Evolutionary conservation across 2,329 filamentous ascomycete genomes (phyloP), one percentile per base, ranked within the genome.

Genomic region (Magnaporthiopsis incrustans): DNA sequence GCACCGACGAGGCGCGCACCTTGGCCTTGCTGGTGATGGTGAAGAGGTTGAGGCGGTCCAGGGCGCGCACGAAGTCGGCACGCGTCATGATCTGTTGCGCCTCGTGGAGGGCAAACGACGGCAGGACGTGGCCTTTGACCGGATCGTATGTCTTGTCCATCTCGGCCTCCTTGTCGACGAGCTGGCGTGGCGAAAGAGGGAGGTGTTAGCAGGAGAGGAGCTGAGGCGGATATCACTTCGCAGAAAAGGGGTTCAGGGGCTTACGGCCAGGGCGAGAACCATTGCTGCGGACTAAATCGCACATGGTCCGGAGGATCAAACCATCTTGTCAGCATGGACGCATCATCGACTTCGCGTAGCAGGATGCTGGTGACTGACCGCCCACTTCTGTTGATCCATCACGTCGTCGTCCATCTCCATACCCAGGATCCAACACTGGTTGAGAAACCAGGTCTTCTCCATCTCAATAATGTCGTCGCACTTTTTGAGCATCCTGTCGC

Each of bases 31-130:
- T 91, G 66, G 96, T 94, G 71, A 99, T 98, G 67, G 91, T 95
- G 77, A 98, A 97, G 65, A 99, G 85, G 73, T 98, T 98, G 66
- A 95, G 85, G 68, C 95, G 91, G 77, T 99, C 95, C 73, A 98
- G 93, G 66, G 87, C 83, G 69, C 95, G 88, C 71, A 98, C 93
- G 74, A 98, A 99, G 76, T 99, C 95, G 65, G 92, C 89, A 63
- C 95, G 85, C 18, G 95, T 98, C 94, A 97, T 97, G 73, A 97
- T 89, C 76, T 97, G 84, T 67, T 94, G 89, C 0, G 92, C 91
- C 69, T 89, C 84, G 73, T 96, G 91, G 64, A 97, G 85, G 0
- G 90, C 86, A 67, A 92, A 89, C 57, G 90, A 85, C 0, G 95
- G 92, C 4, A 98, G 82, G 35, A 91, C 81, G 72, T 96, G 91